These are phyloP conservation scores for Nemania sp. DNA, from an alignment of 2,329 filamentous ascomycete genomes.

Conservation along the genomic window DNA sequence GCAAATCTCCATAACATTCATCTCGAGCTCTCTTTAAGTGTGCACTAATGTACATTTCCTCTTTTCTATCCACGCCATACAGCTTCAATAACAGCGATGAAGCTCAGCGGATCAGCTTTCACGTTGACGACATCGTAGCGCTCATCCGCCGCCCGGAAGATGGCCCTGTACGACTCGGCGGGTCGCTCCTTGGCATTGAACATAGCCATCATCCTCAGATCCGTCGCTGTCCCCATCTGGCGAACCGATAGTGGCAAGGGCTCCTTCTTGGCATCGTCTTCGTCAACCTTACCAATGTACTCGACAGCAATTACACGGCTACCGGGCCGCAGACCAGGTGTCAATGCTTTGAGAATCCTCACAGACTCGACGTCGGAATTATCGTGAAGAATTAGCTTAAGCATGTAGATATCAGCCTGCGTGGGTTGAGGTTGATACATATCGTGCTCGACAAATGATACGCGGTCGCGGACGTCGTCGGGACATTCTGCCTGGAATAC, in stretches of 20 bases:
- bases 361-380: conserved; percentile 52
- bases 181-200: conserved; percentile 53
- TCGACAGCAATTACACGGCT: conserved; percentile 45
- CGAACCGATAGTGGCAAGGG: conserved; percentile 42
- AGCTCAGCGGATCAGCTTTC: conserved; percentile 42
- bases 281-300: conserved; percentile 42
- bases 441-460: conserved; percentile 44
- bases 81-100: conserved; percentile 45
- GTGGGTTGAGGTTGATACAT: conserved; percentile 46
- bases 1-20: too few species aligned
- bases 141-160: conserved; percentile 51
- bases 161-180: conserved; percentile 48
- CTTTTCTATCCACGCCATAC: conserved; percentile 39
- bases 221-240: conserved; percentile 47
- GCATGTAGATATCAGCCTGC: conserved; percentile 53
- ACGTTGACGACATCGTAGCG: conserved; percentile 46
- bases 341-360: conserved; percentile 46
- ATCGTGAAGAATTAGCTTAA: conserved; percentile 60
- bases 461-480: conserved; percentile 38
- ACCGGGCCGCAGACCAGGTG: conserved; percentile 50
- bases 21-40: too few species aligned
- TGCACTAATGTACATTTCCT: background rate
- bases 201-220: conserved; percentile 54
- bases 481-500: conserved; percentile 44
- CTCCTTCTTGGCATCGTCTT: conserved; percentile 33